A percentile compares a stretch with the other conserved stretches of the same genome.
phyloP scores from a whole-genome alignment of 257 asterid genomes.

The Gentiana straminea region DNA sequence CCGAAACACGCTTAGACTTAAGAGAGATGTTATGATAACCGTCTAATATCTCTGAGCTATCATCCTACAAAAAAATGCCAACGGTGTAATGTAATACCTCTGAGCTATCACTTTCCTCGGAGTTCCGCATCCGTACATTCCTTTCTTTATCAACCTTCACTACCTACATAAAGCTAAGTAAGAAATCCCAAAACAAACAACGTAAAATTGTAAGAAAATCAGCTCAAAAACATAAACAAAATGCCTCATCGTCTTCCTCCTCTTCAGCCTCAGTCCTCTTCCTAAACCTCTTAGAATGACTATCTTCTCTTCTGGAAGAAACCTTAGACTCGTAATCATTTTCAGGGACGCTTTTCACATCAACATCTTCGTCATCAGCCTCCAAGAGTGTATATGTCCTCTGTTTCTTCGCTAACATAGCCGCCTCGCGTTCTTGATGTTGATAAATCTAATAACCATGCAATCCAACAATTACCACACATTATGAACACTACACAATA shows the following conservation, averaged over 20 bases:
- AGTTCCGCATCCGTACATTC: conserved; percentile 47
- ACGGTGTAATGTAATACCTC: conserved; percentile 35
- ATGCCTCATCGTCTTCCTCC: conserved; percentile 69
- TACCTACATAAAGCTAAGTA: conserved; percentile 31
- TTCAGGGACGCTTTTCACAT: conserved; percentile 13
- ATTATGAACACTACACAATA: background rate
- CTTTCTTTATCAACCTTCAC: conserved; percentile 29
- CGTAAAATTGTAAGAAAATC: conserved; percentile 17
- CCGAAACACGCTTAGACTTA: background rate
- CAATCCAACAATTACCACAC: conserved; percentile 6
- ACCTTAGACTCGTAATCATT: conserved; percentile 19
- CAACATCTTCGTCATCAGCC: conserved; percentile 59
- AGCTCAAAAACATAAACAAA: conserved; percentile 10
- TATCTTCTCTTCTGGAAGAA: conserved; percentile 42
- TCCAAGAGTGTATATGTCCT: conserved; percentile 62
- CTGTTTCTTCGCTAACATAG: conserved; percentile 55
- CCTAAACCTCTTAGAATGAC: conserved; percentile 59
- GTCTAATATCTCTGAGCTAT: background rate
- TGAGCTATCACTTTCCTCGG: conserved; percentile 55
- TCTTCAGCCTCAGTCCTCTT: conserved; percentile 57
- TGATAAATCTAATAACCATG: conserved; percentile 39
- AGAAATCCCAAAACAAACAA: conserved; percentile 12
- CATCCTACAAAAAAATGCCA: background rate
- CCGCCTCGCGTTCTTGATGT: conserved; percentile 68
- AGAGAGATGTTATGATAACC: background rate